Evolutionary conservation across 2,329 filamentous ascomycete genomes (phyloP).

Genomic region (Penicillium sp.): DNA sequence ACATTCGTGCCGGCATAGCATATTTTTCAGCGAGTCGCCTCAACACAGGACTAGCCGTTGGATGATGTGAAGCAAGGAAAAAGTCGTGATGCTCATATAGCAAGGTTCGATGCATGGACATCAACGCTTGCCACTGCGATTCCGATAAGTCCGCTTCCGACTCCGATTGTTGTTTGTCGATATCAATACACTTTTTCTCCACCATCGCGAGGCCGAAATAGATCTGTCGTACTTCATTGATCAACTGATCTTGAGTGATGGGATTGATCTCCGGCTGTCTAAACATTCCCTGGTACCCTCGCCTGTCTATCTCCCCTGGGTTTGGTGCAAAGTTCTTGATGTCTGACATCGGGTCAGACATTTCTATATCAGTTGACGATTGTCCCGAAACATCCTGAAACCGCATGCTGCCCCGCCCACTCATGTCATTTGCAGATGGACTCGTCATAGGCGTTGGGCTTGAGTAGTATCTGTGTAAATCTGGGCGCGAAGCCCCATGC

Average conservation of each 20-base stretch:
- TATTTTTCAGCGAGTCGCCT: constrained; percentile 74
- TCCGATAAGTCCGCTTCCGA: constrained; percentile 42
- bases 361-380: background rate
- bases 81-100: constrained; percentile 84
- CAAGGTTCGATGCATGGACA: constrained; percentile 76
- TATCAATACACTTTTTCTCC: constrained; percentile 82
- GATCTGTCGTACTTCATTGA: constrained; percentile 64
- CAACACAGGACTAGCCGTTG: constrained; percentile 68
- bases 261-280: constrained; percentile 64
- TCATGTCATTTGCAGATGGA: background rate
- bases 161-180: constrained; percentile 61
- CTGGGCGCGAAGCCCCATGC: background rate
- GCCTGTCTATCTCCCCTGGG: background rate
- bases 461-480: background rate
- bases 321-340: background rate
- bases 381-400: background rate
- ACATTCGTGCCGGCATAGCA: constrained; percentile 90
- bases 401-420: background rate
- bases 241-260: constrained; percentile 75
- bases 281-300: constrained; percentile 37
- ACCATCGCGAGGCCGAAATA: constrained; percentile 84
- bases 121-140: constrained; percentile 79
- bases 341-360: background rate
- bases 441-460: background rate
- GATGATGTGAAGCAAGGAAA: constrained; percentile 84